phyloP scores from a whole-genome alignment of 2,329 filamentous ascomycete species.

The Diaporthe vaccinii region DNA sequence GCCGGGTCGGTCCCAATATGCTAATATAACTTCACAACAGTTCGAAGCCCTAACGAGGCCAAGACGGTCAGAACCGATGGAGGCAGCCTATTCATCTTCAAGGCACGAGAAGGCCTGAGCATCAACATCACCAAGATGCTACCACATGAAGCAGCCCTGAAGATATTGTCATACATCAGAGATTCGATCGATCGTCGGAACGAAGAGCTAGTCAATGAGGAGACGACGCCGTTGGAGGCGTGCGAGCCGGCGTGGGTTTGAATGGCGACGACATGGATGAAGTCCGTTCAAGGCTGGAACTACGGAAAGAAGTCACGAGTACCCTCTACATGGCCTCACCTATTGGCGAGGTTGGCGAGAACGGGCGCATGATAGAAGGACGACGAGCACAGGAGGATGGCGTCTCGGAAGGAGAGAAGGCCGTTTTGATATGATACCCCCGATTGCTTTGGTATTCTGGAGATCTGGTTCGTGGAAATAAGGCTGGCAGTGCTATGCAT shows the following conservation, averaged over 20 bases:
- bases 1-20: background rate
- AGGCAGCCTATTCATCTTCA: conserved; percentile 38
- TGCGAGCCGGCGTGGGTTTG: conserved; percentile 39
- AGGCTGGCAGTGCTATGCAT: conserved; percentile 13
- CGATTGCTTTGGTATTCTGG: conserved; percentile 15
- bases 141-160: conserved; percentile 46
- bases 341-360: background rate
- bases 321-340: background rate
- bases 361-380: background rate
- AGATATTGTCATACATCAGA: conserved; percentile 47
- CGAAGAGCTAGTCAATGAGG: conserved; percentile 40
- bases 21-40: conserved; percentile 19
- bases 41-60: conserved; percentile 41
- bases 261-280: background rate
- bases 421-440: conserved; percentile 33
- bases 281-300: background rate
- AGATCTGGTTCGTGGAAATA: conserved; percentile 17
- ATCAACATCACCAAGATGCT: conserved; percentile 46
- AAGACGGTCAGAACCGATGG: conserved; percentile 39
- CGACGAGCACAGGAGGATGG: background rate
- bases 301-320: background rate
- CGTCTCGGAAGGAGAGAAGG: background rate
- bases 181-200: conserved; percentile 43
- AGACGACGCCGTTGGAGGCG: conserved; percentile 39
- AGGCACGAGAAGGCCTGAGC: conserved; percentile 40